Conservation (phyloP, 75 land plant genomes). For the Larix kaempferi region DNA sequence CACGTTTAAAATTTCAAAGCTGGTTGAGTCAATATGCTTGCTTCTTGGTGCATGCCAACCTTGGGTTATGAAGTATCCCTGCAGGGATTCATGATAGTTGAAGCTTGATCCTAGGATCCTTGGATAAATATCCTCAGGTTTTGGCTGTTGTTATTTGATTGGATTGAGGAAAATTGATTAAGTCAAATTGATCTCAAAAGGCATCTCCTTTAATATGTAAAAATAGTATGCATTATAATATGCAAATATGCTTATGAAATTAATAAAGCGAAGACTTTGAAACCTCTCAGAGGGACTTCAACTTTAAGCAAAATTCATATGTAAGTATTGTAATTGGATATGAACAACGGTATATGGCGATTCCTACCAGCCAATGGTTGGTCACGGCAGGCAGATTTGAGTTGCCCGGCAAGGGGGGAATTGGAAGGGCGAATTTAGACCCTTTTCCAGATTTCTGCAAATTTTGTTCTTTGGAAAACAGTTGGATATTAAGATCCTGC, state of each 20-base stretch:
- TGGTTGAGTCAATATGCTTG: not conserved
- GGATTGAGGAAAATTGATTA: slow-evolving; percentile 2
- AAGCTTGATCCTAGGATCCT: not conserved
- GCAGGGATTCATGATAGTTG: not conserved
- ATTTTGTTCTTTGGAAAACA: not conserved
- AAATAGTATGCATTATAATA: not conserved
- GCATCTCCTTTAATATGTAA: slow-evolving; percentile 5
- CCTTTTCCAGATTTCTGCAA: no score
- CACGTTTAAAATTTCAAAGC: not conserved
- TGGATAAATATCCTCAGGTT: slow-evolving; percentile 1
- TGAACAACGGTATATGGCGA: not conserved
- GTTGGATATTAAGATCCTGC: not conserved
- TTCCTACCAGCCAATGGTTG: no score
- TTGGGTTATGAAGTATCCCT: not conserved
- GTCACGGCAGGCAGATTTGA: no score
- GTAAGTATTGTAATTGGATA: not conserved
- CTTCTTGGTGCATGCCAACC: not conserved
- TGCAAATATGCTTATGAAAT: not conserved
- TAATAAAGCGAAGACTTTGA: slow-evolving; percentile 1
- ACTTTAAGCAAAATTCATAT: not conserved
- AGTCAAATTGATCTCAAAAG: not conserved
- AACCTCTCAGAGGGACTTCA: not conserved
- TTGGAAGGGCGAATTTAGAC: no score
- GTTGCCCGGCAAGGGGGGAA: no score
- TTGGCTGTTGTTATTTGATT: not conserved